Evolutionary conservation across 768 basidiomycete genomes (phyloP), one percentile per base, ranked within the genome.

Genomic region (Lactarius trivialis): DNA sequence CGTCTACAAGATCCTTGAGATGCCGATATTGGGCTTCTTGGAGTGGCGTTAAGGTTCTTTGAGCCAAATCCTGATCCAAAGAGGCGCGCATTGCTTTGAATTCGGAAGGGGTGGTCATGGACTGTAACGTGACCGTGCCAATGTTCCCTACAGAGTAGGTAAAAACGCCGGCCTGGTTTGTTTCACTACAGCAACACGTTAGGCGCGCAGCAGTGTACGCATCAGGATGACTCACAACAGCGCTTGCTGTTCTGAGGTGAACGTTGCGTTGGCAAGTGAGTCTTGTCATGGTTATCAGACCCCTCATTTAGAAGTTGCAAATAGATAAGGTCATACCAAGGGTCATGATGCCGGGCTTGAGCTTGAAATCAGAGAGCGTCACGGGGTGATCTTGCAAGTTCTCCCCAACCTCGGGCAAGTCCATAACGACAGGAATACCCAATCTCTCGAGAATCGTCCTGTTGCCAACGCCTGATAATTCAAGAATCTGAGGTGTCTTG

Each of bases 361-460:
- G 56, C 30, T 21, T 58, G 41, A 64, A 64, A 59, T 66, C 65
- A 1, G 65, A 66, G 28, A 66, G 63, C 39, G 65, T 56, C 43
- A 66, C 65, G 1, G 62, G 65, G 21, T 65, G 66, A 39, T 67
- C 66, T 51, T 61, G 66, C 36, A 67, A 28, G 33, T 67, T 67
- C 49, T 67, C 66, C 45, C 60, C 57, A 32, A 67, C 45, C 55
- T 64, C 65, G 11, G 66, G 66, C 33, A 67, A 45, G 57, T 65
- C 64, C 28, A 67, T n/a, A 21, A 65, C 36, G 49, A 67, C 57
- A 53, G 64, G 60, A 41, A 67, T 61, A 5, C 58, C 49, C 17
- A 65, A 37, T 36, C 45, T 58, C 48, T 65, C 66, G 30, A 67
- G 41, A 33, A 65, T 37, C 3, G 60, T 50, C 57, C 52, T 56